Evolutionary conservation across 2,329 filamentous ascomycete genomes (phyloP).

Genomic region (Claviceps pazoutovae): DNA sequence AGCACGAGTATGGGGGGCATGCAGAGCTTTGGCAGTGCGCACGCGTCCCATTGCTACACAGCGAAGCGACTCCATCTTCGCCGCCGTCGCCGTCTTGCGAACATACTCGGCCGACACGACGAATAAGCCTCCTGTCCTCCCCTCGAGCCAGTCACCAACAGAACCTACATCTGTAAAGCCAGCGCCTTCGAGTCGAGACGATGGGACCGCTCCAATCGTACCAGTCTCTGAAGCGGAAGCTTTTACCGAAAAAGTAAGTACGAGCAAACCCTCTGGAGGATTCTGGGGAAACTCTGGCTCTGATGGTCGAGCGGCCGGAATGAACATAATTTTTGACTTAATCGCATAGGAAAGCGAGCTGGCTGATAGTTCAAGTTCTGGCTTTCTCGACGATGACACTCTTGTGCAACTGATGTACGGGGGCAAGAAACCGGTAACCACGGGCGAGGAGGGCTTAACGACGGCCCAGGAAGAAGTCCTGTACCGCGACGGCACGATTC

Average conservation of each 20-base stretch:
- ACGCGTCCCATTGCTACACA: slow-evolving; percentile 14
- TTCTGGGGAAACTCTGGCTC: not conserved
- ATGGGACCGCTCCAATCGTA: not conserved
- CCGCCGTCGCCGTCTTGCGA: slow-evolving; percentile 10
- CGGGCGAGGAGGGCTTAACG: slow-evolving; percentile 22
- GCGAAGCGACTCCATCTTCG: slow-evolving; percentile 11
- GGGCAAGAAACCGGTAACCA: slow-evolving; percentile 17
- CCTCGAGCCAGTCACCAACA: not conserved
- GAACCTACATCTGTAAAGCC: slow-evolving; percentile 2
- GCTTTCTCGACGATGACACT: slow-evolving; percentile 20
- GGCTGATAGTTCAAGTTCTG: slow-evolving; percentile 7
- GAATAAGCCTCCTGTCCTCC: slow-evolving; percentile 2
- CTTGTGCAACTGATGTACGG: slow-evolving; percentile 24
- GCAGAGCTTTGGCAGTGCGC: slow-evolving; percentile 19
- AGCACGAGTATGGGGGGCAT: slow-evolving; percentile 21
- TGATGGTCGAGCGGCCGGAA: not conserved
- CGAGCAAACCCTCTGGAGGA: not conserved
- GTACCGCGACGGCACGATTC: slow-evolving; percentile 28
- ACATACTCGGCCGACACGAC: slow-evolving; percentile 19
- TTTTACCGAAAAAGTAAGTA: not conserved
- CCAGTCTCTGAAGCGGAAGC: no score
- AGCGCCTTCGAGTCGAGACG: not conserved
- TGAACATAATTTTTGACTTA: not conserved
- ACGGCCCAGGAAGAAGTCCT: slow-evolving; percentile 30
- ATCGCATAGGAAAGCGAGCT: not conserved